Base-by-base conservation (phyloP, 495 filamentous ascomycete species). In the Podospora pseudocomata region DNA sequence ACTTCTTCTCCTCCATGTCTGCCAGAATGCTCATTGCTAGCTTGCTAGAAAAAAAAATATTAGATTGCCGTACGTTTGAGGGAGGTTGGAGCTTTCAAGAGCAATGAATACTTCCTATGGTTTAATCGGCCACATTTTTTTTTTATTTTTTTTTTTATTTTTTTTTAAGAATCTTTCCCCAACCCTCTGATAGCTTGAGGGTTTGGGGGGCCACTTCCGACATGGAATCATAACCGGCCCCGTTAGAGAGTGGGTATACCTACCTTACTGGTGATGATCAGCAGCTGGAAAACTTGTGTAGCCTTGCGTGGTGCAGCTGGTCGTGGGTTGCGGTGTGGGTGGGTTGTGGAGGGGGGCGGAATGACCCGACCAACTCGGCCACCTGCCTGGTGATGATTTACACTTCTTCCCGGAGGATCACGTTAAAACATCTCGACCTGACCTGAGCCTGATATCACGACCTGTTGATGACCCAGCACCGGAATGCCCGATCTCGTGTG, bases 101-200 rank as follows among this genome's bases (percentile, higher is more conserved):
- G 71, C 73, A n/a, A 23, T 78, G 75, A 78, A 60, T 73, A 64
- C 70, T 77, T 77, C 76, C 76, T 53, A 79, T 79, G 76, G 70
- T 70, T 67, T 56, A 67, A 61, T 55, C 72, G 74, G 76, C 71
- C 54, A 78, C 76, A 78, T 73, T 61, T 56, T 23, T 27, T 55
- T 26, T 0, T 58, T 1, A 78, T 73, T 61, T 56, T 23, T 27
- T 55, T 26, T 0, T 58, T 1, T 5, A 16, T 26, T 4, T 18
- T 23, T 23, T 23, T 23, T 1, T 23, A 23, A 23, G 23, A 23
- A 23, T 23, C 23, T 23, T 23, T 23, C 2, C 23, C 23, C 23
- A 1, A 23, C 23, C 1, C 23, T 23, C 1, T 23, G 23, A 23
- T 23, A 23, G 23, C 23, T 23, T 23, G 23, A 23, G 23, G 23